Evolutionary conservation across 352 stramenopile species (phyloP), one percentile per base, ranked within the genome.

Genomic region (Globisporangium cederbergense): DNA sequence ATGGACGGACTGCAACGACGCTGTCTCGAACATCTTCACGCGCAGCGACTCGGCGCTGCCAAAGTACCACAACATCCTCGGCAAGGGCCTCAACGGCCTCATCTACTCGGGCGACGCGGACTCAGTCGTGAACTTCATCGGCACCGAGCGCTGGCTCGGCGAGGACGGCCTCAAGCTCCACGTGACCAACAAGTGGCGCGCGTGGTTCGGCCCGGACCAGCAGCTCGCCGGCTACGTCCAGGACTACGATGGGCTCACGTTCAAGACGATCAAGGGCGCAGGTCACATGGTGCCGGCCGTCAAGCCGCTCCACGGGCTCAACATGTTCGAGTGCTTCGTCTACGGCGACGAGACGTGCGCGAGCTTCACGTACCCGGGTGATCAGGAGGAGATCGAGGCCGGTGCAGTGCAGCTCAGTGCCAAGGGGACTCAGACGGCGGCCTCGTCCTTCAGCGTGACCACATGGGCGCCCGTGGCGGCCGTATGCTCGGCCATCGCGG

Each of bases 251-350:
- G 86, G 83, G 4, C 57, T 98, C 16, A 86, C 78, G 5, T 98
- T 97, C 77, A 79, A 96, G 60, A 98, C 92, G 0, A 93, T 98
- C 67, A 94, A 96, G 63, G 93, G 91, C 16, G 88, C 89, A 16
- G 94, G 94, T 1, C 91, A 98, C 73, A 95, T 97, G 83, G 92
- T 97, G 53, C 81, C 81, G 1, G 79, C 77, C 0, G 82, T 91
- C 53, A 83, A 84, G 32, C 87, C 87, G 32, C 71, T 89, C n/a
- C 82, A 89, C 57, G 80, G 79, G 9, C 77, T 93, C 40, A 73
- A 88, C 69, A 82, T 96, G 60, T 89, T 94, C 53, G 80, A 96
- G 65, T 89, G 83, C 64, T 95, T 96, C 76, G 75, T 97, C 46
- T 83, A 76, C 42, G 80, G 82, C 16, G 75, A 88, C 9, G 76